A percentile compares a stretch with the other conserved stretches of the same genome.
These are phyloP conservation scores for Penicillium sclerotiorum DNA, from an alignment of 2,329 filamentous ascomycete species.

Conservation along the genomic window DNA sequence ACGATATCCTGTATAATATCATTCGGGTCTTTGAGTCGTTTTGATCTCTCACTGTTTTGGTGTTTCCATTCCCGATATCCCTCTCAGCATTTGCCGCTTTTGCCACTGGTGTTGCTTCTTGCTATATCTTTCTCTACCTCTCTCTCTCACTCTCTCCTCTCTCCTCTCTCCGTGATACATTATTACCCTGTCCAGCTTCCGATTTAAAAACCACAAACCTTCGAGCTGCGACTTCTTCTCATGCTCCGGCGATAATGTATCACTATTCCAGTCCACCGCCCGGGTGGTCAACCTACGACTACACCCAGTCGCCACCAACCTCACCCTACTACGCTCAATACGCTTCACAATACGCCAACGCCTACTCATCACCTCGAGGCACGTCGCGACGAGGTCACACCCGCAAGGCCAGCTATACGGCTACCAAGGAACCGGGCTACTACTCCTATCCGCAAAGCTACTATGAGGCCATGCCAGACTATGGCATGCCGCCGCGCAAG, in stretches of 20 bases:
- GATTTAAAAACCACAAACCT: neutral
- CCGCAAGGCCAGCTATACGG: conserved; percentile 60
- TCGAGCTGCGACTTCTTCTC: conserved; percentile 19
- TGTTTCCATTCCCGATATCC: neutral
- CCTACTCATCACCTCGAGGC: conserved; percentile 49
- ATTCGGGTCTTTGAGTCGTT: conserved; percentile 32
- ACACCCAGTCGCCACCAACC: conserved; percentile 51
- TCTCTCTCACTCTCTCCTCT: neutral
- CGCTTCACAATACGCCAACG: conserved; percentile 56
- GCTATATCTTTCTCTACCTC: neutral
- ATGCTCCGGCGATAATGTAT: conserved; percentile 49
- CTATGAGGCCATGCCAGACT: conserved; percentile 51
- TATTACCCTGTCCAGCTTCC: neutral
- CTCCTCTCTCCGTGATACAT: neutral
- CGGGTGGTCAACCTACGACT: conserved; percentile 53
- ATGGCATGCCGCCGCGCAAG: conserved; percentile 56
- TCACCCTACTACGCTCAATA: conserved; percentile 57
- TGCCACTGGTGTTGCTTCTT: conserved; percentile 13
- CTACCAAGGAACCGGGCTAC: conserved; percentile 46
- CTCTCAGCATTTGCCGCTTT: neutral
- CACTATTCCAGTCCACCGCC: conserved; percentile 51
- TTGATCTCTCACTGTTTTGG: conserved; percentile 18
- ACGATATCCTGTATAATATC: conserved; percentile 52
- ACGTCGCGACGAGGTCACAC: conserved; percentile 52
- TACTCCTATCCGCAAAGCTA: conserved; percentile 51